These are phyloP conservation scores for Pichia californica DNA, from an alignment of 805 yeast genomes.

Conservation along the genomic window DNA sequence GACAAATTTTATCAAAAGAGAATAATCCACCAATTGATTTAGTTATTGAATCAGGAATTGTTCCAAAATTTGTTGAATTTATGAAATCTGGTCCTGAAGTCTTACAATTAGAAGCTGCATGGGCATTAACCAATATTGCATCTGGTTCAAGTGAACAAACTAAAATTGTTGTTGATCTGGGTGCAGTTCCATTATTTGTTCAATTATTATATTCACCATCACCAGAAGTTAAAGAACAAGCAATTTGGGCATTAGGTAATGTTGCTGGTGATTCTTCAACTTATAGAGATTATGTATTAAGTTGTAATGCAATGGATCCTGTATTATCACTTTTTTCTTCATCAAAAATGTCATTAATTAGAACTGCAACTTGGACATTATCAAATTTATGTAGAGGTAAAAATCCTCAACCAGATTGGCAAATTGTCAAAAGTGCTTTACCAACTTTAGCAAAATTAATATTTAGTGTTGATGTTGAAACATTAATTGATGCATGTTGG, in stretches of 20 bases:
- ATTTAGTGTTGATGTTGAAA: slow-evolving; percentile 86
- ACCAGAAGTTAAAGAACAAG: slow-evolving; percentile 93
- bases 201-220: slow-evolving; percentile 73
- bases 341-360: slow-evolving; percentile 79
- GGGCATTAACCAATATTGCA: slow-evolving; percentile 99
- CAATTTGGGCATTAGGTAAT: slow-evolving; percentile 98
- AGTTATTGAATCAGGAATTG: slow-evolving; percentile 90
- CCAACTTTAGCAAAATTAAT: slow-evolving; percentile 90
- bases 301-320: slow-evolving; percentile 84
- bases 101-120: slow-evolving; percentile 95
- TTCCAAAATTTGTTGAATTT: slow-evolving; percentile 82
- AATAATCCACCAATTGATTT: slow-evolving; percentile 93
- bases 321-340: slow-evolving; percentile 71
- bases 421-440: slow-evolving; percentile 72
- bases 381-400: slow-evolving; percentile 96
- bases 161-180: slow-evolving; percentile 80
- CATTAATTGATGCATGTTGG: slow-evolving; percentile 97
- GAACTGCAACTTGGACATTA: slow-evolving; percentile 98
- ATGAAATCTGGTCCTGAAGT: slow-evolving; percentile 77
- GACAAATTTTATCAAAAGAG: slow-evolving; percentile 90
- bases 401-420: slow-evolving; percentile 95
- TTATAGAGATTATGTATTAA: slow-evolving; percentile 83
- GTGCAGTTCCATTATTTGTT: slow-evolving; percentile 91
- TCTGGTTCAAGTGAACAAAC: slow-evolving; percentile 91
- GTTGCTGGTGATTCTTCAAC: slow-evolving; percentile 95